These are phyloP conservation scores for Blastobotrys malaysiensis DNA, from an alignment of 1,139 yeast genomes.

Conservation along the genomic window DNA sequence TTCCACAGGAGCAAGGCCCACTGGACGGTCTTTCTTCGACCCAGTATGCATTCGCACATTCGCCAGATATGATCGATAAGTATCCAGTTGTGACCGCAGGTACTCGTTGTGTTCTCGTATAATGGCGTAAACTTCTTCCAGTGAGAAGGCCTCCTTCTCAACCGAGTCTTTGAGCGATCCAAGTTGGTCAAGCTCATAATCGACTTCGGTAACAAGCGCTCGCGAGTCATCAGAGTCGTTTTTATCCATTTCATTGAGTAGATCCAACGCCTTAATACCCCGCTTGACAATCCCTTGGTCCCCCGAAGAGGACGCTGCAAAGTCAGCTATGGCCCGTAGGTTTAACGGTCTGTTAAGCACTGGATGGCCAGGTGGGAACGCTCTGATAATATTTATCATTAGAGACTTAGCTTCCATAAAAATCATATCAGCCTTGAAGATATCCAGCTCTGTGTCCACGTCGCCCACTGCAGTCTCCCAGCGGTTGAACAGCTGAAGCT, in stretches of 20 bases:
- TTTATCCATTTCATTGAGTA: slow-evolving; percentile 31
- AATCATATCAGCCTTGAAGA: slow-evolving; percentile 34
- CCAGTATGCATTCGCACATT: slow-evolving; percentile 38
- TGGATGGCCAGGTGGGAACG: slow-evolving; percentile 32
- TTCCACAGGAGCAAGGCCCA: slow-evolving; percentile 22
- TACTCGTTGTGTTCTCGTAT: slow-evolving; percentile 38
- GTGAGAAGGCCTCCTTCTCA: slow-evolving; percentile 31
- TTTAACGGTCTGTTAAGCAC: slow-evolving; percentile 30
- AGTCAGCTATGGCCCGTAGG: slow-evolving; percentile 31
- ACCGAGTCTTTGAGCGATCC: slow-evolving; percentile 36
- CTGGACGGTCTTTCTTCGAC: slow-evolving; percentile 27
- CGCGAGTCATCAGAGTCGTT: slow-evolving; percentile 30
- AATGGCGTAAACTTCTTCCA: slow-evolving; percentile 33
- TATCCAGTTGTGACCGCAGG: slow-evolving; percentile 34
- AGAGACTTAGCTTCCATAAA: slow-evolving; percentile 37
- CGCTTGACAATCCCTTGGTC: slow-evolving; percentile 33
- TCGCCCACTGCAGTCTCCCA: slow-evolving; percentile 38
- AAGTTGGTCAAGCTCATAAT: slow-evolving; percentile 35
- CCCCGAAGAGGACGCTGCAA: slow-evolving; percentile 29
- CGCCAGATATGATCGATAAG: slow-evolving; percentile 34
- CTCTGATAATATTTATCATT: slow-evolving; percentile 36
- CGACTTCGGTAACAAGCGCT: slow-evolving; percentile 33
- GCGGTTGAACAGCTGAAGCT: slow-evolving; percentile 33
- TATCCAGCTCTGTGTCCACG: slow-evolving; percentile 30
- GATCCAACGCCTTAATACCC: slow-evolving; percentile 35